Conservation (phyloP, 129 eudicot genomes). For the Lactuca saligna region DNA sequence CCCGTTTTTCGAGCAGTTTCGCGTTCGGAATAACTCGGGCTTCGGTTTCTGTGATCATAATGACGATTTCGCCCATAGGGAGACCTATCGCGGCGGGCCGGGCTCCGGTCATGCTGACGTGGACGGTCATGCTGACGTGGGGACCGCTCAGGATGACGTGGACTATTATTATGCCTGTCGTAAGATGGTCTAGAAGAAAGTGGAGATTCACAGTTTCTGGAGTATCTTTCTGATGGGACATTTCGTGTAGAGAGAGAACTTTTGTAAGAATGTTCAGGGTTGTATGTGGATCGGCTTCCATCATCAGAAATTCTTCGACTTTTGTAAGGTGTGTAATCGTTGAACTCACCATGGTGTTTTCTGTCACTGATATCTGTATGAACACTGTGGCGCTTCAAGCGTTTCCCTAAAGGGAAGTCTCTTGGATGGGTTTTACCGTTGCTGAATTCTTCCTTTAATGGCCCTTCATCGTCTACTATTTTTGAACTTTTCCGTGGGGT, state of each 20-base stretch:
- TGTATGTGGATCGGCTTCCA: constrained; percentile 47
- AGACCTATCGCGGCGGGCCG: constrained; percentile 59
- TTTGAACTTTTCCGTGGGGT: constrained; percentile 49
- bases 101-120: constrained; percentile 67
- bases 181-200: constrained; percentile 44
- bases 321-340: constrained; percentile 55
- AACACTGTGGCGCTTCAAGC: constrained; percentile 67
- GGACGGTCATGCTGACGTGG: constrained; percentile 59
- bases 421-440: constrained; percentile 56
- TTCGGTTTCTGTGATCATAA: constrained; percentile 48
- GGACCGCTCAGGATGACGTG: constrained; percentile 79
- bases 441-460: constrained; percentile 41
- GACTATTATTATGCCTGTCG: constrained; percentile 66
- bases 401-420: constrained; percentile 52
- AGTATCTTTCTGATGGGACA: constrained; percentile 59
- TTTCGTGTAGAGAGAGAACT: constrained; percentile 42
- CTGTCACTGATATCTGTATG: constrained; percentile 57
- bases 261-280: constrained; percentile 44
- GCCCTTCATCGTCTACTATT: constrained; percentile 57
- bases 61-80: constrained; percentile 65
- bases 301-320: constrained; percentile 80
- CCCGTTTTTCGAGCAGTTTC: constrained; percentile 47
- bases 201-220: constrained; percentile 67
- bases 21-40: constrained; percentile 49
- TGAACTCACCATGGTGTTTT: constrained; percentile 59